A percentile compares a stretch with the other conserved stretches of the same genome.
These are phyloP conservation scores for Boletus eberwhitei DNA, from an alignment of 768 basidiomycete genomes.

Conservation along the genomic window DNA sequence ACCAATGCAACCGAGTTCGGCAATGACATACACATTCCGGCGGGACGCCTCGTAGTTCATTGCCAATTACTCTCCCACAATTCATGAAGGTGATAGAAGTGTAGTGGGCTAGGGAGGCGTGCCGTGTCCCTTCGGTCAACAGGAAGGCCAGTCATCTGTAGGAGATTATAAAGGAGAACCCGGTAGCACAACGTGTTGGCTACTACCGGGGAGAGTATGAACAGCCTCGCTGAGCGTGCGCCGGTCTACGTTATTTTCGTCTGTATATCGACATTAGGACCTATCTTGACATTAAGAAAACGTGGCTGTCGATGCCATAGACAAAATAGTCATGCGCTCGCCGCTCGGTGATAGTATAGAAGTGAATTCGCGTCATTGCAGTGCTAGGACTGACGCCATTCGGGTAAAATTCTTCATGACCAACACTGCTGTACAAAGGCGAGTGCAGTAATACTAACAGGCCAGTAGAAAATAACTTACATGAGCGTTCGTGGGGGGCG, in stretches of 20 bases:
- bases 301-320: conserved; percentile 20
- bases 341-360: conserved; percentile 14
- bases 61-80: conserved; percentile 30
- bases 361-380: conserved; percentile 18
- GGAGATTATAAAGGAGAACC: conserved; percentile 26
- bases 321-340: conserved; percentile 6
- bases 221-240: conserved; percentile 26
- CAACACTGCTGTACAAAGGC: conserved; percentile 10
- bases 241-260: conserved; percentile 18
- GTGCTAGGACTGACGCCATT: conserved; percentile 13
- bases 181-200: conserved; percentile 21
- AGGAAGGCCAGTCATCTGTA: conserved; percentile 14
- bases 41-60: conserved; percentile 30
- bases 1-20: background rate
- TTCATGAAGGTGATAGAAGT: conserved; percentile 18
- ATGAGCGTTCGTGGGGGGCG: conserved; percentile 2
- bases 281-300: conserved; percentile 24
- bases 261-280: conserved; percentile 10
- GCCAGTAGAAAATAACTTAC: conserved; percentile 1
- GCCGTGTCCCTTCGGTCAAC: conserved; percentile 17
- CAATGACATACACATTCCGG: conserved; percentile 25
- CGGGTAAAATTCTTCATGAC: conserved; percentile 6
- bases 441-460: background rate
- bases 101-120: conserved; percentile 14
- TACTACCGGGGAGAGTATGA: conserved; percentile 15